Conservation (phyloP, 352 stramenopile species). For the Detonula confervacea region DNA sequence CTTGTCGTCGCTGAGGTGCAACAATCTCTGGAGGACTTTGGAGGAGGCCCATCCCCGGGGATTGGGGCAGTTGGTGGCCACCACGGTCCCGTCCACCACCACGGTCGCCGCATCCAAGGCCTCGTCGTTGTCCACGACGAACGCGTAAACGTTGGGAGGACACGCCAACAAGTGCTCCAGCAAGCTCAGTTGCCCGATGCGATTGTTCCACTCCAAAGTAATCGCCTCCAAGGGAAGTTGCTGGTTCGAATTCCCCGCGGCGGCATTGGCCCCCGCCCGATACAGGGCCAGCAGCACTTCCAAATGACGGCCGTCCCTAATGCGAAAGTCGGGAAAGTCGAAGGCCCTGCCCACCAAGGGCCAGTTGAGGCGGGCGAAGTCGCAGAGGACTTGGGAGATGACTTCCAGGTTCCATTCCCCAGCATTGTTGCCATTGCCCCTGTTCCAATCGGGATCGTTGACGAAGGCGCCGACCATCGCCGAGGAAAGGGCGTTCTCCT, state of each 20-base stretch:
- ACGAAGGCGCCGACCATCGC: conserved; percentile 72
- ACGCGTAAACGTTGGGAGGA: conserved; percentile 61
- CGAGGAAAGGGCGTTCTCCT: conserved; percentile 48
- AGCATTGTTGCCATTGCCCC: not conserved
- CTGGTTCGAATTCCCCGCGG: too few relatives aligned
- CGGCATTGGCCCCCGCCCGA: conserved; percentile 43
- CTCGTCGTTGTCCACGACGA: conserved; percentile 73
- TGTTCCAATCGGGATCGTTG: conserved; percentile 53
- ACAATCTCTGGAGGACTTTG: conserved; percentile 70
- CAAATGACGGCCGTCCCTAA: conserved; percentile 71
- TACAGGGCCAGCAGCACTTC: conserved; percentile 76
- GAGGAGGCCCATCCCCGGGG: conserved; percentile 72
- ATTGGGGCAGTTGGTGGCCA: conserved; percentile 51
- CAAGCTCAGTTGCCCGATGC: conserved; percentile 69
- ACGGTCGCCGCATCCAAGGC: conserved; percentile 64
- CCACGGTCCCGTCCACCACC: conserved; percentile 8
- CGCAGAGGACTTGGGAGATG: conserved; percentile 70
- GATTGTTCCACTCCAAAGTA: conserved; percentile 75
- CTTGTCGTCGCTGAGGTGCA: conserved; percentile 80
- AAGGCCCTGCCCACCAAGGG: conserved; percentile 62
- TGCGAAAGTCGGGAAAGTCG: conserved; percentile 82
- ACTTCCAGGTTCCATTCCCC: conserved; percentile 79
- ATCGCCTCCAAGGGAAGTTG: conserved; percentile 65
- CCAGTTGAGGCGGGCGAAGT: conserved; percentile 77
- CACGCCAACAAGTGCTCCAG: conserved; percentile 66